Conservation (phyloP, 768 basidiomycete genomes). For the Xerocomellus dryophilus region DNA sequence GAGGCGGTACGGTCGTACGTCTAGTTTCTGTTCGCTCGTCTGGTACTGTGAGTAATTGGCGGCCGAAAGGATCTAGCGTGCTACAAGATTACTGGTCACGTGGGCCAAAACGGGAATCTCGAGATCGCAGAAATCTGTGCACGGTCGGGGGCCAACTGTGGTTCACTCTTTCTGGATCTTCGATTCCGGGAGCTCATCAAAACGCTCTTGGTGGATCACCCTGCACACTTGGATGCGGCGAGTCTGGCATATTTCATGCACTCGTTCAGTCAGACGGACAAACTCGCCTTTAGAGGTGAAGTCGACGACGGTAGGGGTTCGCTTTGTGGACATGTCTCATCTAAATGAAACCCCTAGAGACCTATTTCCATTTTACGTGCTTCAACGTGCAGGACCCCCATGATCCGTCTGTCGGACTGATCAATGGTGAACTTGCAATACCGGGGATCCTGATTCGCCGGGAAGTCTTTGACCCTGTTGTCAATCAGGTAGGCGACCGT, state of each 20-base stretch:
- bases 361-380: slow-evolving; percentile 85
- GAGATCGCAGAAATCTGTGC: slow-evolving; percentile 92
- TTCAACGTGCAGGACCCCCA: slow-evolving; percentile 85
- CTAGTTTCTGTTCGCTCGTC: slow-evolving; percentile 8
- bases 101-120: slow-evolving; percentile 71
- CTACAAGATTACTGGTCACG: slow-evolving; percentile 78
- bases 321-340: not conserved
- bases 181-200: slow-evolving; percentile 80
- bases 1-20: slow-evolving; percentile 72
- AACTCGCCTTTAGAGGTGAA: slow-evolving; percentile 70
- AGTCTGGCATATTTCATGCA: slow-evolving; percentile 88
- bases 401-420: slow-evolving; percentile 73
- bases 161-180: slow-evolving; percentile 83
- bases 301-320: slow-evolving; percentile 64
- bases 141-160: slow-evolving; percentile 83
- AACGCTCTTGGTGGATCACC: slow-evolving; percentile 77
- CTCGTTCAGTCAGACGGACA: slow-evolving; percentile 86
- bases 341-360: slow-evolving; percentile 44
- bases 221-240: slow-evolving; percentile 76
- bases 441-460: slow-evolving; percentile 74
- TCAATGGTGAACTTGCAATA: slow-evolving; percentile 81
- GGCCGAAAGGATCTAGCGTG: slow-evolving; percentile 42
- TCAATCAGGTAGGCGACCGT: slow-evolving; percentile 56
- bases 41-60: slow-evolving; percentile 1
- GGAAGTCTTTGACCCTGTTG: slow-evolving; percentile 87